Evolutionary conservation across 176 grass and related monocot genomes (phyloP).

Genomic region (Musa acuminata): DNA sequence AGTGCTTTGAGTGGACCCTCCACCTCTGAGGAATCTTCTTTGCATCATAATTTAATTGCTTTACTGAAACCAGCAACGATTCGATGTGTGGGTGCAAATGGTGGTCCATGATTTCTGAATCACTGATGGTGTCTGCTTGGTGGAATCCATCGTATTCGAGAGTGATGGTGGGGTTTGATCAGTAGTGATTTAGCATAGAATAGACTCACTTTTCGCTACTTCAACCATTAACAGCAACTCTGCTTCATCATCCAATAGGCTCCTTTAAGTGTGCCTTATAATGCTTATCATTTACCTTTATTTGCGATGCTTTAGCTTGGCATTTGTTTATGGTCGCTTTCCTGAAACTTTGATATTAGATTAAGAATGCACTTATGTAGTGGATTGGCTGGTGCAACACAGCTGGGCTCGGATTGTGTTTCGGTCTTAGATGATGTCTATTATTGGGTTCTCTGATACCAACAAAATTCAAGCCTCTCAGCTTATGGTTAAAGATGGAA

Average conservation of each 20-base stretch:
- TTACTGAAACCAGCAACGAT: not conserved
- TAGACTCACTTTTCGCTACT: not conserved
- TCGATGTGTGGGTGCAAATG: not conserved
- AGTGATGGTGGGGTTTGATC: not conserved
- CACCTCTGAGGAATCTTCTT: slow-evolving; percentile 1
- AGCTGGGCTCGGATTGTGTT: not conserved
- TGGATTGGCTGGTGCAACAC: not conserved
- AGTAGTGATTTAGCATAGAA: not conserved
- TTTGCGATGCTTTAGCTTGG: not conserved
- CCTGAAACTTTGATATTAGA: not conserved
- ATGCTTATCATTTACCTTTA: not conserved
- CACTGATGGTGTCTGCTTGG: not conserved
- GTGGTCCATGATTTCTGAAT: not conserved
- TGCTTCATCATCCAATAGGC: not conserved
- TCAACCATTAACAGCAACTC: not conserved
- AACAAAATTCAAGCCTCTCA: not conserved
- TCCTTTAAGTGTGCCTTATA: not conserved
- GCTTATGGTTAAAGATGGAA: not conserved
- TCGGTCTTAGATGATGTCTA: not conserved
- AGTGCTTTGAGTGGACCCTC: not conserved
- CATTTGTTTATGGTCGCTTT: not conserved
- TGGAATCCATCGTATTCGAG: not conserved
- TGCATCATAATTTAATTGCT: not conserved
- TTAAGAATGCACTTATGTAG: not conserved
- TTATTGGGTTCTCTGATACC: not conserved